Percentiles rank a stretch among this genome's conserved stretches.
phyloP scores from a whole-genome alignment of 164 flowering plant genomes.

The Vitis cinerea region DNA sequence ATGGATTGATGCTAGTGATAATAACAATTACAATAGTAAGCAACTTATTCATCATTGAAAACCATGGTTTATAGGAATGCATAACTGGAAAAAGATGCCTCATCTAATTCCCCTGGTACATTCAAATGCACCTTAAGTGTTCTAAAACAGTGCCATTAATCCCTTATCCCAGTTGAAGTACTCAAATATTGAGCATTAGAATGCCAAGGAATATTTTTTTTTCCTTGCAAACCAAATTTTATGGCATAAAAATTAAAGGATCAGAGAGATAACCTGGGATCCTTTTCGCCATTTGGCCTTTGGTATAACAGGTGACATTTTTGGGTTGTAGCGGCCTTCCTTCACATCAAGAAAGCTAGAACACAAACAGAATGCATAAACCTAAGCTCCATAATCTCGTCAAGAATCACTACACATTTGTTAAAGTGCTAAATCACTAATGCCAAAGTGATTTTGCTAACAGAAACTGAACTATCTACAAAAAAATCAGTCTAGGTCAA shows the following conservation, averaged over 20 bases:
- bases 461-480: not conserved
- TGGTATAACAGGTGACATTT: constrained; percentile 83
- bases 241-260: not conserved
- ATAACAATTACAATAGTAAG: not conserved
- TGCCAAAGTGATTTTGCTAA: not conserved
- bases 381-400: constrained; percentile 4
- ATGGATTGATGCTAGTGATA: not conserved
- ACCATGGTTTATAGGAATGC: no score
- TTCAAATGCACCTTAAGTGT: no score
- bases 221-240: not conserved
- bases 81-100: no score
- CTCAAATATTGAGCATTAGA: not conserved
- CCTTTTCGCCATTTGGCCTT: constrained; percentile 90
- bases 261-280: constrained; percentile 67
- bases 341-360: constrained; percentile 71
- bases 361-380: constrained; percentile 16
- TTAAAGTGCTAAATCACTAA: not conserved
- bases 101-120: no score
- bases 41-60: not conserved
- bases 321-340: constrained; percentile 74
- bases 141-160: no score
- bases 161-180: not conserved
- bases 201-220: not conserved
- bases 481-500: constrained; percentile 9
- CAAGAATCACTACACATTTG: not conserved